Base-by-base conservation (phyloP, 1,139 yeast genomes). In the Sugiyamaella novakii region DNA sequence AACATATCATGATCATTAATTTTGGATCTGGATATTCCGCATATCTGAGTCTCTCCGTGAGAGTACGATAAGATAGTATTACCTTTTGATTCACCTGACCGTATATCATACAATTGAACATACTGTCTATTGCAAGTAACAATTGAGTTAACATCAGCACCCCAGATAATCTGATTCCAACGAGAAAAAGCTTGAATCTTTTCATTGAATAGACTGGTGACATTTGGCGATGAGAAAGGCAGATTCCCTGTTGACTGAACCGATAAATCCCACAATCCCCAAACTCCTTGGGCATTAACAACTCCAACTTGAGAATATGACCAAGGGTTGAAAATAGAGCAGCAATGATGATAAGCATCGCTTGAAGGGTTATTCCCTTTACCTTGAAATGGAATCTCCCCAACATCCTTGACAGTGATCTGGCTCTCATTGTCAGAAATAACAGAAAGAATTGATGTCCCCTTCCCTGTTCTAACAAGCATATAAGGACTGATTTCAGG, bases 131-230 rank as follows among this genome's bases (percentile, higher is more conserved):
- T 59, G 3, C 55, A 57, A 19, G 57, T 43, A n/a, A 59, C 12
- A 25, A 60, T 22, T 10, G 36, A 36, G 21, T 54, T 50, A 2
- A 38, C 17, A 31, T 52, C 54, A 8, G 43, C 24, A 4, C 57
- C 51, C 59, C 59, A 53, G 7, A 46, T 22, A n/a, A 56, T 25
- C 19, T 51, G 38, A 18, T 56, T 52, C 60, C 60, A 57, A 6
- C 43, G 39, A 4, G 59, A 57, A 11, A 41, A 27, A 10, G 43
- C 42, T 42, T 41, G 55, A 18, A 34, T 35, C 15, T 43, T 8
- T 3, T 17, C 15, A 27, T 47, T 29, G 27, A 41, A 38, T 21
- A 17, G n/a, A 34, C 41, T 35, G 2, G 10, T 12, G 17, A 30
- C 12, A 10, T 7, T 14, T 2, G 40, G 41, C 3, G 29, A 12